Evolutionary conservation across 495 filamentous ascomycete genomes (phyloP).

Genomic region (Penicillium maclennaniae): DNA sequence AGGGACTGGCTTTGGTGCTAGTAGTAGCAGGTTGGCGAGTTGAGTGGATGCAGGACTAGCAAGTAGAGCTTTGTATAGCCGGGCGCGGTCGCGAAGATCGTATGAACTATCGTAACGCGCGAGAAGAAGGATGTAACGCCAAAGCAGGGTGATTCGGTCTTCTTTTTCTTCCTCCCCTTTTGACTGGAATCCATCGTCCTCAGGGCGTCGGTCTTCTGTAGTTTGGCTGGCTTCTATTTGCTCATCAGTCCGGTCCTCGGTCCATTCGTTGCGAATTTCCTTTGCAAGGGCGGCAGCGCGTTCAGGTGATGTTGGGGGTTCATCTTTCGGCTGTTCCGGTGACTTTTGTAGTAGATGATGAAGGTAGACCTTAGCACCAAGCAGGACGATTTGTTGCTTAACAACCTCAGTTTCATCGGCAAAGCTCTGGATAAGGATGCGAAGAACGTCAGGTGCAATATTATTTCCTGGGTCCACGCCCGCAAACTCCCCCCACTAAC

Average conservation of each 20-base stretch:
- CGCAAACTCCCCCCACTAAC: slow-evolving; percentile 90
- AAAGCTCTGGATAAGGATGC: slow-evolving; percentile 84
- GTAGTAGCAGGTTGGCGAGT: slow-evolving; percentile 81
- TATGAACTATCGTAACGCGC: slow-evolving; percentile 92
- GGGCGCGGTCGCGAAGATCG: slow-evolving; percentile 84
- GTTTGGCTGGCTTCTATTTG: slow-evolving; percentile 9
- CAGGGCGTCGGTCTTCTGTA: slow-evolving; percentile 28
- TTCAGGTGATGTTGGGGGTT: neutral
- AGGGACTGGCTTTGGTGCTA: slow-evolving; percentile 92
- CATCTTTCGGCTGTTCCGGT: slow-evolving; percentile 22
- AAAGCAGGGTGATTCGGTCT: slow-evolving; percentile 69
- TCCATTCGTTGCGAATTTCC: slow-evolving; percentile 39
- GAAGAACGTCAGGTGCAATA: slow-evolving; percentile 86
- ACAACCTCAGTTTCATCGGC: slow-evolving; percentile 76
- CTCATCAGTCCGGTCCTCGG: slow-evolving; percentile 35
- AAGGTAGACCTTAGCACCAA: slow-evolving; percentile 92
- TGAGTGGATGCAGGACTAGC: slow-evolving; percentile 69
- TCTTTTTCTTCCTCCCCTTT: slow-evolving; percentile 43
- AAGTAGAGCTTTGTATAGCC: slow-evolving; percentile 82
- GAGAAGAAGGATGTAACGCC: slow-evolving; percentile 78
- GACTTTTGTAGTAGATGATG: slow-evolving; percentile 69
- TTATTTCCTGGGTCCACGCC: slow-evolving; percentile 73
- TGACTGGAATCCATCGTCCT: slow-evolving; percentile 20
- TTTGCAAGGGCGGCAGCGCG: slow-evolving; percentile 14
- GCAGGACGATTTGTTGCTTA: slow-evolving; percentile 84